phyloP scores from a whole-genome alignment of 805 yeast species.

The Lipomyces starkeyi region DNA sequence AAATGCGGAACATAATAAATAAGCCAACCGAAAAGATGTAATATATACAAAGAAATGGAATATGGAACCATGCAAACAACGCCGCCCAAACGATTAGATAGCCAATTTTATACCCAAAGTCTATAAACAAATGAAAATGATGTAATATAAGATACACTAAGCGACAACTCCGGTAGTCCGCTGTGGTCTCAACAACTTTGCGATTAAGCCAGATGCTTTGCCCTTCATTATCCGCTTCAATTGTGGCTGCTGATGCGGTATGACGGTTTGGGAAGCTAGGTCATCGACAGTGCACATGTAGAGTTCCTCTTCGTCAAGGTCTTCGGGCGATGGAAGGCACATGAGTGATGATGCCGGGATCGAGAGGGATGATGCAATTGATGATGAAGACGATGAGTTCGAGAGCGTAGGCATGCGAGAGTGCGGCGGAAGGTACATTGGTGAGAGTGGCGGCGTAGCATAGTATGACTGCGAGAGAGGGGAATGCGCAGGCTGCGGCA shows the following conservation, averaged over 20 bases:
- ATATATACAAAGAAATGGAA: no score
- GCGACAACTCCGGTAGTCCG: slow-evolving; percentile 13
- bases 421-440: slow-evolving; percentile 25
- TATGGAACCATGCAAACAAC: neutral
- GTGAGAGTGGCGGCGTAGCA: slow-evolving; percentile 21
- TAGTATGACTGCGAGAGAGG: slow-evolving; percentile 6
- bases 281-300: slow-evolving; percentile 10
- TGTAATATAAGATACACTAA: slow-evolving; percentile 4
- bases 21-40: no score
- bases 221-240: slow-evolving; percentile 23
- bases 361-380: slow-evolving; percentile 27
- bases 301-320: slow-evolving; percentile 10
- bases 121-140: slow-evolving; percentile 14
- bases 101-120: neutral
- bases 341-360: slow-evolving; percentile 26
- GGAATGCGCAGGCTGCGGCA: slow-evolving; percentile 6
- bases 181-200: slow-evolving; percentile 37
- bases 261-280: neutral
- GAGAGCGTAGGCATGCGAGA: slow-evolving; percentile 25
- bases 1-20: no score
- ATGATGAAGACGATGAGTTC: slow-evolving; percentile 27
- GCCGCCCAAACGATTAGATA: neutral
- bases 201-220: slow-evolving; percentile 35
- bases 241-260: neutral
- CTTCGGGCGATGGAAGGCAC: slow-evolving; percentile 34